Percentiles rank a stretch among this genome's conserved stretches.
Conservation (phyloP, 2,329 filamentous ascomycete genomes). For the Geosmithia putterillii region DNA sequence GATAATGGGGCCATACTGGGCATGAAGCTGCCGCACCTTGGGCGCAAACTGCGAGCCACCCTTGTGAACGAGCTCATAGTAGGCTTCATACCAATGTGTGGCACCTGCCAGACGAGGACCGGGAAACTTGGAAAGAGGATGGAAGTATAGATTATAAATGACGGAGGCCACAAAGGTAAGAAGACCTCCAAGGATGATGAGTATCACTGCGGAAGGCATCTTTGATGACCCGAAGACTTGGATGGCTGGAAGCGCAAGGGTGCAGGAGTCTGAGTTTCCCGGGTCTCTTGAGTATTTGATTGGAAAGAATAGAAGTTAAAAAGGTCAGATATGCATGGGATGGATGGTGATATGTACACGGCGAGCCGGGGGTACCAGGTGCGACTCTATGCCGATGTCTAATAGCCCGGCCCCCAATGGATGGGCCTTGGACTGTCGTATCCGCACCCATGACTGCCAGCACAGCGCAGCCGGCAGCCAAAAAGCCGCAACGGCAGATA, state of each 20-base stretch:
- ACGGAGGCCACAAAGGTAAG: not conserved
- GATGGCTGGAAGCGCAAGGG: not conserved
- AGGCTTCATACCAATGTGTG: constrained; percentile 3
- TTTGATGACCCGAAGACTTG: not conserved
- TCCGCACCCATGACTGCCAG: not conserved
- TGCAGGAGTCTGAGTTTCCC: no score
- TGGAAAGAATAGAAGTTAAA: not conserved
- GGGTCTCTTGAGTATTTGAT: not conserved
- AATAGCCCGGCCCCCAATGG: not conserved
- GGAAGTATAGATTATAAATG: constrained; percentile 3
- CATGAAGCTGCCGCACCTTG: constrained; percentile 1
- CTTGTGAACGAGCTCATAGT: constrained; percentile 7
- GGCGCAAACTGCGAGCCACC: not conserved
- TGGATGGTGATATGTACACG: not conserved
- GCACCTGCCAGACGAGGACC: constrained; percentile 3
- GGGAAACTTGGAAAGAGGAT: constrained; percentile 3
- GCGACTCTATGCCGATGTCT: not conserved
- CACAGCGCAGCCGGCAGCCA: no score
- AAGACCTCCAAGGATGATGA: not conserved
- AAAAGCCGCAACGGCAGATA: no score
- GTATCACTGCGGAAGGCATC: not conserved
- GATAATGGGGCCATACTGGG: constrained; percentile 1
- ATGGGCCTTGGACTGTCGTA: not conserved
- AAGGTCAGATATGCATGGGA: not conserved
- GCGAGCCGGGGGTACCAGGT: no score